phyloP scores from a whole-genome alignment of 1,284 basidiomycete genomes.

The Cutaneotrichosporon sp. region DNA sequence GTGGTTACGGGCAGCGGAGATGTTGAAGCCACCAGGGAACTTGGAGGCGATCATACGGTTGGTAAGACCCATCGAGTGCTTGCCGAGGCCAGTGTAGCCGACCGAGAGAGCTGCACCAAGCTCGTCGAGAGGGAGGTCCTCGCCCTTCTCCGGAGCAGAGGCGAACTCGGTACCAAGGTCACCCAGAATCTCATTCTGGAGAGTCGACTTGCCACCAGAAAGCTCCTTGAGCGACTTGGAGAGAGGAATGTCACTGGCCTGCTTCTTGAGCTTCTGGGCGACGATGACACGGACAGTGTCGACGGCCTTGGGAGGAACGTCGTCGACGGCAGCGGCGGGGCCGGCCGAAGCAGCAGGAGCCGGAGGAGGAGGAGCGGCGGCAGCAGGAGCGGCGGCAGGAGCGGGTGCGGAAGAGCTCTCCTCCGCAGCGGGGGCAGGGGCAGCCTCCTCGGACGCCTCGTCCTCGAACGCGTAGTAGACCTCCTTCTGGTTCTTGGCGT shows the following conservation, averaged over 20 bases:
- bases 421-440: slow-evolving; percentile 41
- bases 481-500: slow-evolving; percentile 91
- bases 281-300: slow-evolving; percentile 86
- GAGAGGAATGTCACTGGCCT: slow-evolving; percentile 78
- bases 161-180: slow-evolving; percentile 85
- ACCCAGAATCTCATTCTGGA: slow-evolving; percentile 94
- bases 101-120: slow-evolving; percentile 77
- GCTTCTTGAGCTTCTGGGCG: slow-evolving; percentile 98
- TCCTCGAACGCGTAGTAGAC: slow-evolving; percentile 99
- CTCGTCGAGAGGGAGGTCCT: slow-evolving; percentile 93
- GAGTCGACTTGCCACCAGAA: slow-evolving; percentile 94
- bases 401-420: slow-evolving; percentile 52
- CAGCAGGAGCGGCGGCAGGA: slow-evolving; percentile 51
- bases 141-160: slow-evolving; percentile 93
- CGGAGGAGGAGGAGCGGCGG: slow-evolving; percentile 52
- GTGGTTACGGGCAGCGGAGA: slow-evolving; percentile 84
- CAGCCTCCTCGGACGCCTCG: slow-evolving; percentile 53
- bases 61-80: slow-evolving; percentile 87
- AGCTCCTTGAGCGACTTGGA: slow-evolving; percentile 97
- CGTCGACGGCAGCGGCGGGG: slow-evolving; percentile 66
- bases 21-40: slow-evolving; percentile 98
- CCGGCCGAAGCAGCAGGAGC: slow-evolving; percentile 55
- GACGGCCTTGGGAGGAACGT: slow-evolving; percentile 84
- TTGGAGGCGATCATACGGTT: slow-evolving; percentile 90
- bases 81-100: slow-evolving; percentile 81